phyloP scores from a whole-genome alignment of 352 stramenopile genomes.

The Pythium insidiosum region DNA sequence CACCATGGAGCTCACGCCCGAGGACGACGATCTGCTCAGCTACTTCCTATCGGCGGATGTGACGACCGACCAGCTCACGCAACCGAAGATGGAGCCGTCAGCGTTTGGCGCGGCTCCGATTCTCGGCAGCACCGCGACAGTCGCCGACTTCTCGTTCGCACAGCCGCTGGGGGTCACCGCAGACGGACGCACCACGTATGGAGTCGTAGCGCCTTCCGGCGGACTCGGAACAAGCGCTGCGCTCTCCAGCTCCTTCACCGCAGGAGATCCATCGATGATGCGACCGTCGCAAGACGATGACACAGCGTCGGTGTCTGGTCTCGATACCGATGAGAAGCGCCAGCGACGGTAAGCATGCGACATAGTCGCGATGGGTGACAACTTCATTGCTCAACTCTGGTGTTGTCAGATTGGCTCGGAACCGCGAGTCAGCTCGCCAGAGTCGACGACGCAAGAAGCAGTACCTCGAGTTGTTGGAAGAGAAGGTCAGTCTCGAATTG shows the following conservation, averaged over 20 bases:
- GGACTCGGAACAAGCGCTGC: no score
- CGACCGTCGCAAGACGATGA: conserved; percentile 41
- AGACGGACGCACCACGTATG: conserved; percentile 11
- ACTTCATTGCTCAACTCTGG: not conserved
- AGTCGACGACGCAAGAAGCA: conserved; percentile 87
- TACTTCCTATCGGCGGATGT: conserved; percentile 83
- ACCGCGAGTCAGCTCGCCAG: conserved; percentile 84
- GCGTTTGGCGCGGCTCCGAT: conserved; percentile 4
- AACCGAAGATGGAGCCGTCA: conserved; percentile 19
- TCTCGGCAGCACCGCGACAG: not conserved
- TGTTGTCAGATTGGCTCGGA: conserved; percentile 47
- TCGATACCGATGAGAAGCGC: conserved; percentile 73
- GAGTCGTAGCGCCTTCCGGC: no score
- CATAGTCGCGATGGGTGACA: not conserved
- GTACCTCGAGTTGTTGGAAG: conserved; percentile 82
- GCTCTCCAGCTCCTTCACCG: conserved; percentile 34
- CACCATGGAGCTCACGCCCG: conserved; percentile 71
- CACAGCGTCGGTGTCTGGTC: conserved; percentile 18
- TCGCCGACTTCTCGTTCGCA: conserved; percentile 16
- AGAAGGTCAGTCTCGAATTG: conserved; percentile 63
- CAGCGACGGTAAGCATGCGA: conserved; percentile 42
- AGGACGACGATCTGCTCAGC: conserved; percentile 83
- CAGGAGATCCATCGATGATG: conserved; percentile 53
- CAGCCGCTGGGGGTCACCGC: conserved; percentile 17
- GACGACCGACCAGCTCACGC: conserved; percentile 36